phyloP scores from a whole-genome alignment of 2,329 filamentous ascomycete species.

The Lecanosticta acicola region DNA sequence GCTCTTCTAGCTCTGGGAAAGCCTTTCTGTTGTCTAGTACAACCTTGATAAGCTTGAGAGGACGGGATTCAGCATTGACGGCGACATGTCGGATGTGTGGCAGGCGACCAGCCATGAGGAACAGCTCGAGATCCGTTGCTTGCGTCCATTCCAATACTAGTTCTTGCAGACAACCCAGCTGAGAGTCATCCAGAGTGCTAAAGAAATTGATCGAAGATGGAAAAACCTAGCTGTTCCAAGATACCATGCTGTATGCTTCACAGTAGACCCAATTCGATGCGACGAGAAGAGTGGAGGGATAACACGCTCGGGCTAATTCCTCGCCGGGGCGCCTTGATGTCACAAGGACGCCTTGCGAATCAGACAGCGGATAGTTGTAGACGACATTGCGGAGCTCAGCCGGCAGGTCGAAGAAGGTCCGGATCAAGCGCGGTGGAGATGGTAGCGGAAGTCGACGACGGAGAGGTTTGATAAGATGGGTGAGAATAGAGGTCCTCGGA shows the following conservation, averaged over 20 bases:
- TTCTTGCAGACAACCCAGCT: background rate
- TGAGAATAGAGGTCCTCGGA: background rate
- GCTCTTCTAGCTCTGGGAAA: background rate
- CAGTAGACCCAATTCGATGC: background rate
- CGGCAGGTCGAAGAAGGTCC: background rate
- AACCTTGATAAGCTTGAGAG: background rate
- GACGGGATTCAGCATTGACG: background rate
- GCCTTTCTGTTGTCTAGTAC: background rate
- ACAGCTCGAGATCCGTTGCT: background rate
- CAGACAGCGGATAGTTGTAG: background rate
- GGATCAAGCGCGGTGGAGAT: background rate
- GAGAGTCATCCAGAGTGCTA: background rate
- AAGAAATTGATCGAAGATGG: background rate
- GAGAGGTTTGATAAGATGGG: background rate
- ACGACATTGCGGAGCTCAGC: background rate
- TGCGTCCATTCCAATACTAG: background rate
- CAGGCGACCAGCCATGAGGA: background rate
- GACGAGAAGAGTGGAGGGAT: background rate
- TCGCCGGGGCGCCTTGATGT: background rate
- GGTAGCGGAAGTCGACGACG: background rate
- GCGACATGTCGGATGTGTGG: background rate
- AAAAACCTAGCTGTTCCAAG: background rate
- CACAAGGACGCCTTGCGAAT: background rate
- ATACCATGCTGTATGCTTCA: background rate
- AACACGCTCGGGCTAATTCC: background rate